Base-by-base conservation (phyloP, 1,284 basidiomycete species). In the Pyrrhoderma lamaoense region DNA sequence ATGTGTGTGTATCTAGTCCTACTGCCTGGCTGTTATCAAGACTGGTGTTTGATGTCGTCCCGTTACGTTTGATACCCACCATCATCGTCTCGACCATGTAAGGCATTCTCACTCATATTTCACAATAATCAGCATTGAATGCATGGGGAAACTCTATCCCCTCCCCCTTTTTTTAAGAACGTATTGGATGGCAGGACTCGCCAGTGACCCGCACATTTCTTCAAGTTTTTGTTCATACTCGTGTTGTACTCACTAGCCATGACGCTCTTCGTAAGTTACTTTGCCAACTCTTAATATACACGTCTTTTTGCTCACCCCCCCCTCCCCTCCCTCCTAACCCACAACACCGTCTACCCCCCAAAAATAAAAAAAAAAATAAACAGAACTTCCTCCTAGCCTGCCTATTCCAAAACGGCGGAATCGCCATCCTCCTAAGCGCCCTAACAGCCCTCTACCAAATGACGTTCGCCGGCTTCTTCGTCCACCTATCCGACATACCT, bases 111-210 rank as follows among this genome's bases (percentile, higher is more conserved):
- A 44, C 36, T n/a, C 21, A 42, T 35, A 22, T 34, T 40, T 1
- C 11, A 34, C 34, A 22, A 40, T 7, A n/a, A n/a, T n/a, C n/a
- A n/a, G n/a, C n/a, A n/a, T n/a, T n/a, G n/a, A n/a, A n/a, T n/a
- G n/a, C n/a, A n/a, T n/a, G n/a, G n/a, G n/a, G n/a, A n/a, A n/a
- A n/a, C n/a, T n/a, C n/a, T n/a, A n/a, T n/a, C n/a, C n/a, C n/a
- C n/a, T n/a, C n/a, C n/a, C n/a, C n/a, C n/a, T 34, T 42, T 48
- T 56, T 54, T 47, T 31, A 31, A 88, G 85, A 50, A 85, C 84
- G 13, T 91, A 94, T 62, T 95, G 89, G 85, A 91, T 95, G 92
- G 89, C 91, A 11, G 91, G 93, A 8, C 76, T 95, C 1, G 76
- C 86, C 1, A 71, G 71, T 11, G 70, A 80, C 35, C 85, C 0